Percentiles rank a stretch among this genome's conserved stretches.
Conservation (phyloP, 352 stramenopile genomes). For the Chrysophaeum taylorii region DNA sequence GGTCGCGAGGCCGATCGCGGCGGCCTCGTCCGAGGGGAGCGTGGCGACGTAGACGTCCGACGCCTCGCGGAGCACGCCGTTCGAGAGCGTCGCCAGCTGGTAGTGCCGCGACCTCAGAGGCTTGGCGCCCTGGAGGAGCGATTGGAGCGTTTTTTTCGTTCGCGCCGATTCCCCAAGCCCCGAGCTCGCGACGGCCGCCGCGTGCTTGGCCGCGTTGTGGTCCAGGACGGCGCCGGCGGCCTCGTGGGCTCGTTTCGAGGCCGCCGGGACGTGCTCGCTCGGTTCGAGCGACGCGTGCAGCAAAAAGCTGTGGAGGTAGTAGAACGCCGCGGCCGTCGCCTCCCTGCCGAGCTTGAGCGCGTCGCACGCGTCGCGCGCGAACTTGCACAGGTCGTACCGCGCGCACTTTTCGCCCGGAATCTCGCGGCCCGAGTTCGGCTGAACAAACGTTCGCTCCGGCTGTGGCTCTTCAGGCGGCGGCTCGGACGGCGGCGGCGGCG, state of each 20-base stretch:
- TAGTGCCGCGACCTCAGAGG: too few relatives aligned
- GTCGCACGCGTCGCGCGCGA: not conserved
- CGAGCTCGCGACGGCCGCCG: not conserved
- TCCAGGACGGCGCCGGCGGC: not conserved
- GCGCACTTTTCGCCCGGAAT: too few relatives aligned
- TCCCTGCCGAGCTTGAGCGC: not conserved
- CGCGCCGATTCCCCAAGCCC: not conserved
- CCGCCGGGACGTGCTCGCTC: not conserved
- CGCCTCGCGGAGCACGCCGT: too few relatives aligned
- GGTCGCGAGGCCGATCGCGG: not conserved
- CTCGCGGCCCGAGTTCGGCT: too few relatives aligned
- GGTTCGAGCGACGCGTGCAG: not conserved
- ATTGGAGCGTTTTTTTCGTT: not conserved
- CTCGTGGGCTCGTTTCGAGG: not conserved
- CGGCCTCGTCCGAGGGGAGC: not conserved
- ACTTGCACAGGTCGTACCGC: not conserved
- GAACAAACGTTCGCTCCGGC: too few relatives aligned
- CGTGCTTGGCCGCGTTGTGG: not conserved
- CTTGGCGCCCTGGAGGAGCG: too few relatives aligned
- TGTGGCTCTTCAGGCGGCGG: too few relatives aligned
- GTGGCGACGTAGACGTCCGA: not conserved
- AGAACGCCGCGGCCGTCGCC: not conserved
- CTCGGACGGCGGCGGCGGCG: too few relatives aligned
- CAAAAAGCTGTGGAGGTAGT: slow-evolving; percentile 8
- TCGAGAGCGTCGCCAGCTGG: too few relatives aligned